Evolutionary conservation across 805 yeast genomes (phyloP).

Genomic region (Cyberlindnera sargentensis): DNA sequence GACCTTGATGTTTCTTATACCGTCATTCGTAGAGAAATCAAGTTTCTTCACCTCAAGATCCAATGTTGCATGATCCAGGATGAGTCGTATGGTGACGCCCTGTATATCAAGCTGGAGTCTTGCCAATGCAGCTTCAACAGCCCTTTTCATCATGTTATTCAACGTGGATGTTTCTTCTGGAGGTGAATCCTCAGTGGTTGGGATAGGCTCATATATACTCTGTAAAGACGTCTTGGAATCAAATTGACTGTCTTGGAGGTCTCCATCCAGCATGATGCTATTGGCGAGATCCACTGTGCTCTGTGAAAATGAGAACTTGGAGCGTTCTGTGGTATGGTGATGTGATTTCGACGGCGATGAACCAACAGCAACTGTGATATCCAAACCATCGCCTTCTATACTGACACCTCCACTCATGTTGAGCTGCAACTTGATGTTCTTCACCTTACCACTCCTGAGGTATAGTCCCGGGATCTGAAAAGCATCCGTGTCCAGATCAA

Average conservation of each 20-base stretch:
- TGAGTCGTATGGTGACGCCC: constrained; percentile 40
- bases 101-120: constrained; percentile 46
- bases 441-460: constrained; percentile 55
- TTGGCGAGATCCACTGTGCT: constrained; percentile 72
- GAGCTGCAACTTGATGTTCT: constrained; percentile 47
- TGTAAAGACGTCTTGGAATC: constrained; percentile 9
- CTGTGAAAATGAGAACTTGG: constrained; percentile 51
- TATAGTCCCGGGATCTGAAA: constrained; percentile 57
- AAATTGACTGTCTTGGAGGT: constrained; percentile 6
- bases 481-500: constrained; percentile 67
- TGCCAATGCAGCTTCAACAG: constrained; percentile 61
- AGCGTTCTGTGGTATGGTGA: constrained; percentile 16
- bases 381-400: constrained; percentile 50
- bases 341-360: constrained; percentile 2
- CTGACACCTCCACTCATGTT: constrained; percentile 67
- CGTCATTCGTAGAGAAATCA: constrained; percentile 35
- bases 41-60: constrained; percentile 28
- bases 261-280: constrained; percentile 28
- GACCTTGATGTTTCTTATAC: constrained; percentile 35
- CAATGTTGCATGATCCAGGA: constrained; percentile 37
- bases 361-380: constrained; percentile 36
- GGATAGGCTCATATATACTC: constrained; percentile 16
- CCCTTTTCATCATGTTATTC: constrained; percentile 52
- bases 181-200: constrained; percentile 12
- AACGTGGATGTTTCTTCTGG: constrained; percentile 29